A percentile compares a stretch with the other conserved stretches of the same genome.
Evolutionary conservation across 768 basidiomycete species (phyloP).

Genomic region (Auricularia sp.): DNA sequence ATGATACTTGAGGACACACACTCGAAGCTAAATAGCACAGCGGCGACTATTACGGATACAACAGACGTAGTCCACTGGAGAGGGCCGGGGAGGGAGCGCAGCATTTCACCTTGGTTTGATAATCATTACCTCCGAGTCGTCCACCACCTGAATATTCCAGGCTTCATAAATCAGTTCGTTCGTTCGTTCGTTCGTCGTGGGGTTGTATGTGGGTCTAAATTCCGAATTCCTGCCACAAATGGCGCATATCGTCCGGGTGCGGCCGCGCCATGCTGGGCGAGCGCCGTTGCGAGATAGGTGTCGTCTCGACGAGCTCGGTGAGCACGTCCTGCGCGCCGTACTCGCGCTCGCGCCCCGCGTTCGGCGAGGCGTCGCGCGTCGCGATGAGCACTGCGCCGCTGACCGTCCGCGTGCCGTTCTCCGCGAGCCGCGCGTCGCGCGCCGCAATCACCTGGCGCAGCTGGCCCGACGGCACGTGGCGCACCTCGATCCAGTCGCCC

Average conservation of each 20-base stretch:
- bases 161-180: no score
- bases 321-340: constrained; percentile 51
- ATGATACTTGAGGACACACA: no score
- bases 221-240: background rate
- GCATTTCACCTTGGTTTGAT: no score
- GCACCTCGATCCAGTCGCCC: constrained; percentile 60
- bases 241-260: background rate
- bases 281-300: constrained; percentile 37
- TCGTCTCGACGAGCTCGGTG: constrained; percentile 59
- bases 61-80: no score
- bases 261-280: constrained; percentile 13
- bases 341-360: constrained; percentile 44
- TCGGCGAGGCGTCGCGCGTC: constrained; percentile 28
- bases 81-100: no score
- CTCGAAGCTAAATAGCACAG: no score
- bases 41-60: no score
- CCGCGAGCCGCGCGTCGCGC: constrained; percentile 53
- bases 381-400: constrained; percentile 49
- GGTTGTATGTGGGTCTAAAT: background rate
- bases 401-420: constrained; percentile 29
- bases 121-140: no score
- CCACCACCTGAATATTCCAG: no score
- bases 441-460: constrained; percentile 81
- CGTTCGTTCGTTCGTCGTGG: no score
- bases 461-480: constrained; percentile 49